Conservation (phyloP, 2,329 filamentous ascomycete species). For the Pseudogymnoascus verrucosus region DNA sequence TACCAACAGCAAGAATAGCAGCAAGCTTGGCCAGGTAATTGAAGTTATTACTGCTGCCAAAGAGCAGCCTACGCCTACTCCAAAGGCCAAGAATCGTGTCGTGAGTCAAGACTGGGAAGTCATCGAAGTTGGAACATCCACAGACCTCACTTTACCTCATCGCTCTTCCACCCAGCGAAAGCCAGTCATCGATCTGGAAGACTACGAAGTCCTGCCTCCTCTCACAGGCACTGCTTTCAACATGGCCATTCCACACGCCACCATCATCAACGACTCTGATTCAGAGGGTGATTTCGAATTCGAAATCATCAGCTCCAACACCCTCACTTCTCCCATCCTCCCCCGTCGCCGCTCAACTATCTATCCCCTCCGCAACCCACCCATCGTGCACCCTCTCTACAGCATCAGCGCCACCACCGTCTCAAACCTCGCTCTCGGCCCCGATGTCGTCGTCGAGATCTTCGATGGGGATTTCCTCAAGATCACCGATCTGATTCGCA, state of each 20-base stretch:
- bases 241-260: not conserved
- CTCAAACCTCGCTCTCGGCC: not conserved
- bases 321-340: not conserved
- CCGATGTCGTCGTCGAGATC: constrained; percentile 15
- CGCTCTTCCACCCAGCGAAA: not conserved
- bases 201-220: not conserved
- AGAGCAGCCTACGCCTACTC: not conserved
- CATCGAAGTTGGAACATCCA: not conserved
- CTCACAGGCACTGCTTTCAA: not conserved
- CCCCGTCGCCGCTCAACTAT: not conserved
- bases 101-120: not conserved
- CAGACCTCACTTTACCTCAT: not conserved
- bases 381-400: not conserved
- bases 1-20: not conserved
- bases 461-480: constrained; percentile 10
- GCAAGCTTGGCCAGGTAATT: not conserved
- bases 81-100: not conserved
- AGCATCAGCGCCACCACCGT: not conserved
- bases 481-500: constrained; percentile 25
- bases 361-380: not conserved
- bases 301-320: not conserved
- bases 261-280: not conserved
- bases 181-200: not conserved
- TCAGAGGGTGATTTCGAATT: not conserved
- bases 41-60: not conserved